Evolutionary conservation across 108 stramenopile species (phyloP).

Genomic region (Conticribra weissflogii): DNA sequence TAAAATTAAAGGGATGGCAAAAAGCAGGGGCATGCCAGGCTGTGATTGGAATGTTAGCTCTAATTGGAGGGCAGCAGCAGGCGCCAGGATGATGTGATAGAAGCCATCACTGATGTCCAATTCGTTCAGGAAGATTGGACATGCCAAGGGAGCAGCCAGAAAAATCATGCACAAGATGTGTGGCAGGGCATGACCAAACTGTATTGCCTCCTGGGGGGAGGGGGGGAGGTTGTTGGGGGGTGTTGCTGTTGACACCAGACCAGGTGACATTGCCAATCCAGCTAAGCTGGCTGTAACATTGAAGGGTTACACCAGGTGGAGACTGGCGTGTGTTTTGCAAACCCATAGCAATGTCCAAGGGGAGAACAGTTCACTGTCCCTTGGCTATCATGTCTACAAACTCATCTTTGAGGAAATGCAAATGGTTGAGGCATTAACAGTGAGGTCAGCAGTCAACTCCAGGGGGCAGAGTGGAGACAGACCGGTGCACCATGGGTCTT

Average conservation of each 20-base stretch:
- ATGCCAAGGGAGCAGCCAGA: neutral
- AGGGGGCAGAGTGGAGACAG: slow-evolving; percentile 1
- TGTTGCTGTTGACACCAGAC: slow-evolving; percentile 36
- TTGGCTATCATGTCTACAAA: slow-evolving; percentile 4
- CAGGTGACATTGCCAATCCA: slow-evolving; percentile 20
- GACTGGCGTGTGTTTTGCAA: slow-evolving; percentile 18
- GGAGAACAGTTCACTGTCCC: slow-evolving; percentile 29
- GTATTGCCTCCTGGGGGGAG: slow-evolving; percentile 39
- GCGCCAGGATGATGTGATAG: too few relatives aligned
- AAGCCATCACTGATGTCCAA: slow-evolving; percentile 31
- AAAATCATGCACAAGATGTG: slow-evolving; percentile 31
- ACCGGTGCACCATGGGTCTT: neutral
- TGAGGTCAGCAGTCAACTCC: slow-evolving; percentile 34
- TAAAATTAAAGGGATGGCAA: slow-evolving; percentile 30
- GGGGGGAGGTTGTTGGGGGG: slow-evolving; percentile 31
- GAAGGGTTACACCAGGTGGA: slow-evolving; percentile 43
- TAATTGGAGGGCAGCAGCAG: slow-evolving; percentile 12
- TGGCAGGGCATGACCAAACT: slow-evolving; percentile 43
- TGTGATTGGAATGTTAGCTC: slow-evolving; percentile 12
- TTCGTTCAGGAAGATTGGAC: slow-evolving; percentile 26
- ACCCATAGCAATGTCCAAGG: neutral
- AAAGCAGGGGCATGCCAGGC: neutral
- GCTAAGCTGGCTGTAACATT: slow-evolving; percentile 26
- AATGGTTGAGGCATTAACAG: slow-evolving; percentile 13
- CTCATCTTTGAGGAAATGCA: slow-evolving; percentile 17